Evolutionary conservation across 768 basidiomycete genomes (phyloP).

Genomic region (Clavulina sp.): DNA sequence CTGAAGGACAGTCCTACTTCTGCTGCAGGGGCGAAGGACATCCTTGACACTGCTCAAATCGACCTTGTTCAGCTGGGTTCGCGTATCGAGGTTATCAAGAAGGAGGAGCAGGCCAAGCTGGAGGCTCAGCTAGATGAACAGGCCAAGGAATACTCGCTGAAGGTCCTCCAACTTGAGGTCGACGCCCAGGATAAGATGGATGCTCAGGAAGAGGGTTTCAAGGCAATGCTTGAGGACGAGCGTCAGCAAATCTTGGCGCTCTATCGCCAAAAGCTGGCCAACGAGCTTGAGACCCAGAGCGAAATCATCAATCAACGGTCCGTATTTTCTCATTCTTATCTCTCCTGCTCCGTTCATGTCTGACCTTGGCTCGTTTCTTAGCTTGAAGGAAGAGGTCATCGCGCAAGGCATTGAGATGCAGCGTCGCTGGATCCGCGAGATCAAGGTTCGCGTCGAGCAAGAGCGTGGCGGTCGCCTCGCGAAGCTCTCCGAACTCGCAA

Average conservation of each 20-base stretch:
- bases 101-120: conserved; percentile 56
- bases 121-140: conserved; percentile 61
- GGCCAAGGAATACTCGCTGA: conserved; percentile 58
- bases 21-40: conserved; percentile 39
- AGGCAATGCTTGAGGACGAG: conserved; percentile 66
- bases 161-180: conserved; percentile 69
- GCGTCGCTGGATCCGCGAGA: conserved; percentile 87
- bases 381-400: conserved; percentile 84
- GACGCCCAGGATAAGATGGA: conserved; percentile 73
- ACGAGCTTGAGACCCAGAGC: conserved; percentile 73
- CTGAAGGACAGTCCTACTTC: conserved; percentile 56
- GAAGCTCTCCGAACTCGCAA: conserved; percentile 84
- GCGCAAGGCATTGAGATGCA: conserved; percentile 96
- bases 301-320: conserved; percentile 91
- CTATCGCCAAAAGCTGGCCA: conserved; percentile 73
- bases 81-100: conserved; percentile 60
- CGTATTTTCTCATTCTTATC: conserved; percentile 12
- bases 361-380: conserved; percentile 22
- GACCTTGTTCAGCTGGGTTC: conserved; percentile 65
- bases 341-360: not conserved
- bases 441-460: conserved; percentile 89
- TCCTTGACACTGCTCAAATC: conserved; percentile 62
- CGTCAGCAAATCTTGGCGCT: conserved; percentile 47
- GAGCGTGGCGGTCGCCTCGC: conserved; percentile 91
- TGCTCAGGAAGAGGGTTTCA: conserved; percentile 71